Base-by-base conservation (phyloP, 768 basidiomycete genomes). In the Rhodosporidiobolus odoratus region DNA sequence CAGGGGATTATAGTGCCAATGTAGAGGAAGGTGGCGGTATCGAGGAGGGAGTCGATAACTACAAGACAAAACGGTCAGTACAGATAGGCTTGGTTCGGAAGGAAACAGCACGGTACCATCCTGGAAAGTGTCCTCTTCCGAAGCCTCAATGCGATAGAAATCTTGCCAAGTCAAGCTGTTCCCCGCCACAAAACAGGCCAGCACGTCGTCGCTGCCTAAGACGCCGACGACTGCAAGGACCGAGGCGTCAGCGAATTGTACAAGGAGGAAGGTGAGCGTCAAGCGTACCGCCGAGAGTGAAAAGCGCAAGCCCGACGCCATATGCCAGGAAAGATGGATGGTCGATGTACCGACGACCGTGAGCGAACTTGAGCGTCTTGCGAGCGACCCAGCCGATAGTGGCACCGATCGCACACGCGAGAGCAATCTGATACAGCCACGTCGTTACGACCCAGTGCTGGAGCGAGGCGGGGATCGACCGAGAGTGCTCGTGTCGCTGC, bases 201-300 rank as follows among this genome's bases (percentile, higher is more conserved):
- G 75, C 19, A 83, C 77, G 67, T 83, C 82, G 73, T 82, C 81
- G 30, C 79, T 79, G 1, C 82, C 82, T 16, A 82, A 63, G 0
- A 81, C 74, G 19, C 81, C 81, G 30, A 81, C 79, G 34, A 79
- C 71, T 15, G 41, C 45, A 13, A 38, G 3, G 43, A 23, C 3
- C 7, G 37, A 34, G 7, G 30, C 21, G 40, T 45, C 27, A 45
- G 79, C 78, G 2, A 56, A 10, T 16, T 16, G 19, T 13, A 47
- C 15, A 34, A 38, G 15, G 32, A n/a, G 35, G 35, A 23, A 34
- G 47, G 34, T 16, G 48, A 32, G 30, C 8, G 30, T 17, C 19
- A 34, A 10, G n/a, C 59, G 43, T 13, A 60, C 59, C 34, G 4
- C 71, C 77, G n/a, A 77, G 59, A 1, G 67, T 66, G 21, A 76